These are phyloP conservation scores for Urostyla sp. DNA, from an alignment of 73 alveolate genomes.

Conservation along the genomic window DNA sequence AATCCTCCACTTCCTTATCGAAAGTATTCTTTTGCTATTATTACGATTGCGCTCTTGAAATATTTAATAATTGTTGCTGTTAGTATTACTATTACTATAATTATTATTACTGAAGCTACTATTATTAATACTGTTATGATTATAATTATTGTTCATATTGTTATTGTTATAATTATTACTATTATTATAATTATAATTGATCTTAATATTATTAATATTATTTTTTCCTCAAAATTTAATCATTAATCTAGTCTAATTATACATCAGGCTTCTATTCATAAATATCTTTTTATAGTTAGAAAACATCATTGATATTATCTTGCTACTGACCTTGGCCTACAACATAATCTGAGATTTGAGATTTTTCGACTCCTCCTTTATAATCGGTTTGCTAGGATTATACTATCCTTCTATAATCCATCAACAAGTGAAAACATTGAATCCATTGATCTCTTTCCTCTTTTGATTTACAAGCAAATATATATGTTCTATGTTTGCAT, in stretches of 20 bases:
- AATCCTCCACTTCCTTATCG: constrained; percentile 1
- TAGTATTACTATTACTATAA: too few relatives aligned
- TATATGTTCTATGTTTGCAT: neutral
- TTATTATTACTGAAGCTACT: too few relatives aligned
- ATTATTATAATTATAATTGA: neutral
- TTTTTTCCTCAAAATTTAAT: neutral
- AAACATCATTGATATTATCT: neutral
- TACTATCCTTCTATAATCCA: neutral
- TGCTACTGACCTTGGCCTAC: neutral
- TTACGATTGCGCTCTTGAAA: too few relatives aligned
- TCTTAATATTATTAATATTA: neutral
- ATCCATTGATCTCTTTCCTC: constrained; percentile 39
- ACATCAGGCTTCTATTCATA: neutral
- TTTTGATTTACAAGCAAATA: constrained; percentile 4
- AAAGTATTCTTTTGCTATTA: too few relatives aligned
- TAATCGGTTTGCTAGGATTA: neutral
- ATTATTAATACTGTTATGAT: too few relatives aligned
- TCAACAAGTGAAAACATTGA: neutral
- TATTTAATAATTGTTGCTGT: too few relatives aligned
- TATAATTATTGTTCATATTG: too few relatives aligned
- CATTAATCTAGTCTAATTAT: neutral
- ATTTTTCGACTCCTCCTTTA: neutral
- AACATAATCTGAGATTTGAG: neutral
- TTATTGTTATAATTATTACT: neutral
- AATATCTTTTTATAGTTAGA: neutral